Percentiles rank a stretch among this genome's conserved stretches.
These are phyloP conservation scores for Pestalotiopsis sp. DNA, from an alignment of 2,329 filamentous ascomycete genomes.

Conservation along the genomic window DNA sequence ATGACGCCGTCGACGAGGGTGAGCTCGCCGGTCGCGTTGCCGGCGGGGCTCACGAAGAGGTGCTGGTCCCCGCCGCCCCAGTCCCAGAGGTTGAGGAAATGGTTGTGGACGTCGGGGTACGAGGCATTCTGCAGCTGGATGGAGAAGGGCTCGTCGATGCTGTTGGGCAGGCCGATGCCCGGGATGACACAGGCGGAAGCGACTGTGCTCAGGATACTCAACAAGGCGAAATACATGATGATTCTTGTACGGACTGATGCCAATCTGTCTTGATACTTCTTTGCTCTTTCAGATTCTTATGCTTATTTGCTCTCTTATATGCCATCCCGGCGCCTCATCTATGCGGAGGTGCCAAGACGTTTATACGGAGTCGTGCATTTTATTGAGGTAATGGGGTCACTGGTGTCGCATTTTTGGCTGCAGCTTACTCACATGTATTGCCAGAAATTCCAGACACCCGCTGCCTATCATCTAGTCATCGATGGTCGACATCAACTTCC, in stretches of 20 bases:
- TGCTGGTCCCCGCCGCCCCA: constrained; percentile 40
- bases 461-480: too few relatives aligned
- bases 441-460: background rate
- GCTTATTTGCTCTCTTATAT: background rate
- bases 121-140: constrained; percentile 37
- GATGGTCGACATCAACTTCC: background rate
- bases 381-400: constrained; percentile 1
- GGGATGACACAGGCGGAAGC: constrained; percentile 32
- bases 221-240: background rate
- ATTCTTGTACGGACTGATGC: background rate
- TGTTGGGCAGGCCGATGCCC: constrained; percentile 27
- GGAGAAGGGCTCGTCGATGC: constrained; percentile 33
- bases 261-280: background rate
- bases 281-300: background rate
- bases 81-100: constrained; percentile 37
- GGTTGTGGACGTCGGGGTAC: constrained; percentile 36
- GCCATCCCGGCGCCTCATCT: background rate
- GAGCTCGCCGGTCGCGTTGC: constrained; percentile 35
- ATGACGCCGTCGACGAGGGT: constrained; percentile 39
- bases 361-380: constrained; percentile 1
- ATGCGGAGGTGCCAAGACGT: background rate
- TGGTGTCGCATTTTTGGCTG: background rate
- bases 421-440: background rate
- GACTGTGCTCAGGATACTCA: constrained; percentile 16
- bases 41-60: constrained; percentile 37